Conservation (phyloP, 495 filamentous ascomycete genomes). For the Talaromyces liani region DNA sequence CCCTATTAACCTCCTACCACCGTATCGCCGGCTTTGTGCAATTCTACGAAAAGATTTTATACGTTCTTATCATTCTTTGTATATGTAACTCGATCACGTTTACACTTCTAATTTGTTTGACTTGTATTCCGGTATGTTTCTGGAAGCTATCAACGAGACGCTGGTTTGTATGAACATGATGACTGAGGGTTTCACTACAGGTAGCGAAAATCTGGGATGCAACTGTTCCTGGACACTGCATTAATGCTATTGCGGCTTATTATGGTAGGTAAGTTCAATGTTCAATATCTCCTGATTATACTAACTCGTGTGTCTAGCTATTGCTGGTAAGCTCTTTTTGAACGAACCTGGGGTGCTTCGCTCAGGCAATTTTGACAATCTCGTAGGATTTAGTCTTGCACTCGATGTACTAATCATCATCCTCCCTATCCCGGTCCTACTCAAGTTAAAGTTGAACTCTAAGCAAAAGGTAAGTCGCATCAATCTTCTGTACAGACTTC, state of each 20-base stretch:
- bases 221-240: conserved; percentile 30
- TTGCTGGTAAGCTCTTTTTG: not conserved
- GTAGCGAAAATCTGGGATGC: conserved; percentile 40
- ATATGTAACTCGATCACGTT: conserved; percentile 28
- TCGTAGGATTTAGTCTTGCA: conserved; percentile 24
- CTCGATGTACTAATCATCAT: conserved; percentile 43
- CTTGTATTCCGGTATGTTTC: conserved; percentile 32
- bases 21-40: conserved; percentile 38
- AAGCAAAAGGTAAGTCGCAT: conserved; percentile 17
- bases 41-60: conserved; percentile 26
- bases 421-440: conserved; percentile 39
- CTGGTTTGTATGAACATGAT: not conserved
- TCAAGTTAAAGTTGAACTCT: conserved; percentile 27
- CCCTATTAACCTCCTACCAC: conserved; percentile 40
- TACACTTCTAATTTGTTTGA: conserved; percentile 17
- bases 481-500: too few relatives aligned
- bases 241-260: conserved; percentile 35
- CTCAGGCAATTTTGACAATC: too few relatives aligned
- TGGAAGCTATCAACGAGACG: not conserved
- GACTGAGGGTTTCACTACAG: conserved; percentile 10
- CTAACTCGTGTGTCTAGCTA: not conserved
- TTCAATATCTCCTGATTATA: too few relatives aligned
- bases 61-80: conserved; percentile 25
- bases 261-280: too few relatives aligned
- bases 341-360: too few relatives aligned